Evolutionary conservation across 1,139 yeast genomes (phyloP), one percentile per base, ranked within the genome.

Genomic region (Saccharomyces hybrid): DNA sequence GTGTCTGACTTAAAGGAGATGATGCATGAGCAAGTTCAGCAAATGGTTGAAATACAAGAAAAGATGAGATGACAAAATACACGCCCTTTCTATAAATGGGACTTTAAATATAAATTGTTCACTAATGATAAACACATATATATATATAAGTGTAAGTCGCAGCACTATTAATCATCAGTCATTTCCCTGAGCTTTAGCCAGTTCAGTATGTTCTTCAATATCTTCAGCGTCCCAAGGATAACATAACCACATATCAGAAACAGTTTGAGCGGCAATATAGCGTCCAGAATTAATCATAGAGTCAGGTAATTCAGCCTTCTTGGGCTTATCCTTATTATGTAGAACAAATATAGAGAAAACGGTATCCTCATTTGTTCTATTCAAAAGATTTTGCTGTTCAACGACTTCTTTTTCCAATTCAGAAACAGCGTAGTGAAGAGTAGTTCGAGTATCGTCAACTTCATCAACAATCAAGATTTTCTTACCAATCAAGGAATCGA

Each of bases 371-470:
- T 71, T 64, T 28, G 58, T 47, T 62, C 71, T 62, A 56, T 62
- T 59, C 56, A 71, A 60, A 61, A 67, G 66, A 67, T 63, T 57
- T 67, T 70, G 69, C 66, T 84, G 83, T 38, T 71, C 79, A 47
- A 67, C 81, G 52, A 90, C 86, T 68, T 91, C 98, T 73, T 88
- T 88, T 71, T 86, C 82, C 68, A 90, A 80, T 72, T 90, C 97
- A 31, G 85, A 78, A 26, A 90, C 84, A 3, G 97, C 96, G 67
- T 90, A 91, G 73, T 89, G 96, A 62, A 90, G 79, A 23, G 97
- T 90, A 57, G 96, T 90, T 78, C 97, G 84, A 51, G 97, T 89
- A 70, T 90, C 97, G 71, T 90, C 97, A 50, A 90, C 97, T 72
- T 90, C 97, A 68, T 90, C 97, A 57, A 90, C 93, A 66, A 90